Conservation (phyloP, 2,329 filamentous ascomycete species). For the Trichoderma hamatum region DNA sequence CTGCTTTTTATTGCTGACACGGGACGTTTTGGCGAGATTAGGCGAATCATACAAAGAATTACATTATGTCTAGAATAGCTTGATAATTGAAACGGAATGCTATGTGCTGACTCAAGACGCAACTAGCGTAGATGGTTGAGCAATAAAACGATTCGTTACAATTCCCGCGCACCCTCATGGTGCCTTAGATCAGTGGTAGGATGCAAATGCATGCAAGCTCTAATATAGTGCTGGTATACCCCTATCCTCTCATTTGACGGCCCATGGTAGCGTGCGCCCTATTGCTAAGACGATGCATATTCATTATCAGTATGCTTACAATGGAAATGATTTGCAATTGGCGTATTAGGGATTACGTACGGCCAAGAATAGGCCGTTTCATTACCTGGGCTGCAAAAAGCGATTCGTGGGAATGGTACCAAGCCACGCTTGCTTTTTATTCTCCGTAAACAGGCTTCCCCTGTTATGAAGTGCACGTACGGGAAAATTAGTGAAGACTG, state of each 20-base stretch:
- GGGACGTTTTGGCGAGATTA: background rate
- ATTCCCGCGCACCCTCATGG: background rate
- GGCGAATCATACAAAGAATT: background rate
- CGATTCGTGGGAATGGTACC: background rate
- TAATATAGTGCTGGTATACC: background rate
- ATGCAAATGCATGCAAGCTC: background rate
- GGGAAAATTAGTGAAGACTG: background rate
- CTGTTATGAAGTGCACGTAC: background rate
- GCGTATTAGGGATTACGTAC: background rate
- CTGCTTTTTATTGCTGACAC: background rate
- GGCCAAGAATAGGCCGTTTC: background rate
- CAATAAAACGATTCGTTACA: background rate
- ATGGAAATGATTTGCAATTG: background rate
- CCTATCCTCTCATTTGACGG: background rate
- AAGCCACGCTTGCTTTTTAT: background rate
- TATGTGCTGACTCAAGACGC: background rate
- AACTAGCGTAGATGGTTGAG: background rate
- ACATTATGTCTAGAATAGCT: background rate
- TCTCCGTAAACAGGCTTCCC: background rate
- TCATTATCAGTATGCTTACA: background rate
- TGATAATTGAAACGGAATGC: background rate
- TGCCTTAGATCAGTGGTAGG: background rate
- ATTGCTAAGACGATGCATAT: background rate
- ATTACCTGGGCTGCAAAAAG: background rate
- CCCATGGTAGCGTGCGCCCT: background rate